A percentile compares a stretch with the other conserved stretches of the same genome.
These are phyloP conservation scores for Candida mesenterica DNA, from an alignment of 1,139 yeast species.

Conservation along the genomic window DNA sequence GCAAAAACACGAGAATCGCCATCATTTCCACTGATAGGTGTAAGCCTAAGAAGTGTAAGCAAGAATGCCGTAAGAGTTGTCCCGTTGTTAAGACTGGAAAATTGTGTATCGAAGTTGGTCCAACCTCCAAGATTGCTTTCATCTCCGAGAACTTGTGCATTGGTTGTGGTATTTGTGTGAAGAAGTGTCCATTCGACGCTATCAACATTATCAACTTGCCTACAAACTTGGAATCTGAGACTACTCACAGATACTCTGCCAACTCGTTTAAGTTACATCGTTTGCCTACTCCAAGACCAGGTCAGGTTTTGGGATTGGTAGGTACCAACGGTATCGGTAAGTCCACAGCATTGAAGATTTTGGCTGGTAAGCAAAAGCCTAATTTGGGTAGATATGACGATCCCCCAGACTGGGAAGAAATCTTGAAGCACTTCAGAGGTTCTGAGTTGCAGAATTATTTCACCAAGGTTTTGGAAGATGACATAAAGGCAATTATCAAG, in stretches of 20 bases:
- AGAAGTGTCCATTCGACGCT: slow-evolving; percentile 97
- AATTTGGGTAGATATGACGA: slow-evolving; percentile 89
- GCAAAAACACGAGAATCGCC: slow-evolving; percentile 77
- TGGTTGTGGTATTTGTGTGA: slow-evolving; percentile 99
- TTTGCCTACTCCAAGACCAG: slow-evolving; percentile 97
- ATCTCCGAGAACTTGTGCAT: slow-evolving; percentile 95
- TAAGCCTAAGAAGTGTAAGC: slow-evolving; percentile 97
- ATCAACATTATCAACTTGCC: slow-evolving; percentile 93
- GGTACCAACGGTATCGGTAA: slow-evolving; percentile 99
- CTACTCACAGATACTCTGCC: slow-evolving; percentile 96
- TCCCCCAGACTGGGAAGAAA: slow-evolving; percentile 98
- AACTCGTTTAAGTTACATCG: slow-evolving; percentile 96
- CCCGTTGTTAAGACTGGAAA: slow-evolving; percentile 98
- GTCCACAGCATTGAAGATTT: slow-evolving; percentile 94
- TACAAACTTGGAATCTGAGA: slow-evolving; percentile 86
- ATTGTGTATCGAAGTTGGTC: slow-evolving; percentile 93
- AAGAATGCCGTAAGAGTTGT: slow-evolving; percentile 94
- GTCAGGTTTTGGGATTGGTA: slow-evolving; percentile 94
- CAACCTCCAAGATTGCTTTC: slow-evolving; percentile 88
- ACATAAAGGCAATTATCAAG: slow-evolving; percentile 91
- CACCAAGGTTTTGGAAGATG: slow-evolving; percentile 89
- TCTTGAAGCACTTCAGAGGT: slow-evolving; percentile 88
- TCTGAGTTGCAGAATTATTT: slow-evolving; percentile 95
- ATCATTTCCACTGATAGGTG: slow-evolving; percentile 91
- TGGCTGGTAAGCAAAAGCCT: slow-evolving; percentile 98